These are phyloP conservation scores for Diaporthe sp. DNA, from an alignment of 2,329 filamentous ascomycete species.

Conservation along the genomic window DNA sequence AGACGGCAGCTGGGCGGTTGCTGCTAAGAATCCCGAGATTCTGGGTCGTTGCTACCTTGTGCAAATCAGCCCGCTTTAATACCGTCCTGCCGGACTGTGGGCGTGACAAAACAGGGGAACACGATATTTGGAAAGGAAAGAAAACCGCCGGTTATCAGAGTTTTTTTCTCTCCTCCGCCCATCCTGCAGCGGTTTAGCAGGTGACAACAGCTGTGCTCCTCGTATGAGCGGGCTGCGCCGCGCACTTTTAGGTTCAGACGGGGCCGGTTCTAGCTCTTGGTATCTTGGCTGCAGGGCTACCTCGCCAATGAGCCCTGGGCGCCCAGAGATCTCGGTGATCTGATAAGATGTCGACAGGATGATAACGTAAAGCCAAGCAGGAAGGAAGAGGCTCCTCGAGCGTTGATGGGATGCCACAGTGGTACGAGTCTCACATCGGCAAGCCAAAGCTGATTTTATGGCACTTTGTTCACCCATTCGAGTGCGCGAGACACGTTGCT, in stretches of 20 bases:
- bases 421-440: not conserved
- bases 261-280: slow-evolving; percentile 18
- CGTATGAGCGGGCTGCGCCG: slow-evolving; percentile 19
- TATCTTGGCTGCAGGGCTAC: slow-evolving; percentile 24
- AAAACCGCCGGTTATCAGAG: not conserved
- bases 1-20: not conserved
- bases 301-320: slow-evolving; percentile 14
- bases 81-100: not conserved
- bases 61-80: not conserved
- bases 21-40: not conserved
- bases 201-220: slow-evolving; percentile 3
- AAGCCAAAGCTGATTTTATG: not conserved
- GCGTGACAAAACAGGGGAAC: not conserved
- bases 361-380: slow-evolving; percentile 30
- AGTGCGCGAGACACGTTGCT: not conserved
- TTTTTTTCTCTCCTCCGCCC: not conserved
- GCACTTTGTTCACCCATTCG: too few species aligned
- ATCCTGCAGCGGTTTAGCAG: not conserved
- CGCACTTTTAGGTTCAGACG: slow-evolving; percentile 21
- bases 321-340: slow-evolving; percentile 16
- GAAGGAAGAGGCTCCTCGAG: not conserved
- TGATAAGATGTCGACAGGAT: slow-evolving; percentile 15
- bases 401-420: slow-evolving; percentile 2
- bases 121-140: not conserved
- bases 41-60: slow-evolving; percentile 3